A percentile compares a stretch with the other conserved stretches of the same genome.
These are phyloP conservation scores for Solanum hybrid DNA, from an alignment of 305 asterid genomes.

Conservation along the genomic window DNA sequence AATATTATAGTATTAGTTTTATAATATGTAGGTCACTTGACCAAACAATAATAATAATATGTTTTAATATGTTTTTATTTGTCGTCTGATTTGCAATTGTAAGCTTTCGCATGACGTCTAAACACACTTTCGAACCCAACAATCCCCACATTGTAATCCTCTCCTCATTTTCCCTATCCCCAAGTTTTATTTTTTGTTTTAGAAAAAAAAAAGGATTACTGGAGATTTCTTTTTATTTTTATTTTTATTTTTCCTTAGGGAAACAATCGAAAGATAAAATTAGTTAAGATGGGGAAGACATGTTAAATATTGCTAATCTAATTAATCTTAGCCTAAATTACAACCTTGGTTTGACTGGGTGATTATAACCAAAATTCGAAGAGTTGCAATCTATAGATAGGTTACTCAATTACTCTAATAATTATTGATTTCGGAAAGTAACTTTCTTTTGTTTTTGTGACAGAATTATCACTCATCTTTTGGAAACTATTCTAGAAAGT, in stretches of 20 bases:
- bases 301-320: neutral
- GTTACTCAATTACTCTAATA: neutral
- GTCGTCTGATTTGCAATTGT: no score
- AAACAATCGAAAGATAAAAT: neutral
- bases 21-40: no score
- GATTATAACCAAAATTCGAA: neutral
- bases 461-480: neutral
- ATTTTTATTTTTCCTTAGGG: neutral
- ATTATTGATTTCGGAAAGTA: neutral
- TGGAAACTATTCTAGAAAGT: neutral
- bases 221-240: neutral
- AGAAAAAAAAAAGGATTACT: neutral
- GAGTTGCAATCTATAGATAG: neutral
- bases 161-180: neutral
- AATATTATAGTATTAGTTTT: no score
- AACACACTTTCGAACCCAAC: no score
- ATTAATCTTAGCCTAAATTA: neutral
- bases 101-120: no score
- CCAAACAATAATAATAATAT: no score
- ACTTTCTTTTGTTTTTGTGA: neutral
- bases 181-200: no score
- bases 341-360: neutral
- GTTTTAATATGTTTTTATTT: no score
- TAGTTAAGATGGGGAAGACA: neutral
- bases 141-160: neutral